Percentiles rank a stretch among this genome's conserved stretches.
Evolutionary conservation across 2,329 filamentous ascomycete species (phyloP).

Genomic region (Botrytis tulipae): DNA sequence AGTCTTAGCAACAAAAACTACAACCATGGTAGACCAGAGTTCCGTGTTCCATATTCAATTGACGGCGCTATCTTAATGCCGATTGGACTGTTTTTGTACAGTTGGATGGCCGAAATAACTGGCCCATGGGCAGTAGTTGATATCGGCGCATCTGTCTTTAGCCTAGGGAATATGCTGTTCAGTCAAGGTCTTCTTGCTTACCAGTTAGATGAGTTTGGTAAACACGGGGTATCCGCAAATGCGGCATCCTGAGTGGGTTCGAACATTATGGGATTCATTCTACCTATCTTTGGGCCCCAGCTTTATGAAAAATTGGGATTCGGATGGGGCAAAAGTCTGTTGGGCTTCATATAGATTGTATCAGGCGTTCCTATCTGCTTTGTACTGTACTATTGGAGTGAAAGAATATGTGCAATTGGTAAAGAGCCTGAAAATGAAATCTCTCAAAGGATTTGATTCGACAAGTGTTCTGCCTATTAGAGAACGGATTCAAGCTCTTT

Average conservation of each 20-base stretch:
- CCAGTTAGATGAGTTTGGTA: background rate
- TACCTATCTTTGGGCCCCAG: background rate
- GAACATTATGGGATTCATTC: background rate
- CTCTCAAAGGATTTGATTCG: background rate
- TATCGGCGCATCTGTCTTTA: background rate
- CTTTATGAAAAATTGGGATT: background rate
- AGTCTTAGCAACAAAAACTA: background rate
- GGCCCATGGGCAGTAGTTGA: background rate
- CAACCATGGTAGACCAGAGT: background rate
- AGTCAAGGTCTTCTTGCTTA: background rate
- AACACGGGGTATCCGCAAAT: background rate
- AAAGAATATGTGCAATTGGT: background rate
- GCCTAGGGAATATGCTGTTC: background rate
- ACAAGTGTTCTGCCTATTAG: background rate
- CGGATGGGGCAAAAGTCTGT: background rate
- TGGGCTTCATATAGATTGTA: background rate
- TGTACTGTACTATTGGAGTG: background rate
- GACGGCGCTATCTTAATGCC: background rate
- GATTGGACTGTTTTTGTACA: background rate
- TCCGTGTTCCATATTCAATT: background rate
- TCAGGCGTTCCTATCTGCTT: background rate
- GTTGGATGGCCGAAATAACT: background rate
- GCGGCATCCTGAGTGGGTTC: background rate
- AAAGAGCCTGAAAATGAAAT: background rate
- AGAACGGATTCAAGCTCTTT: background rate